Conservation (phyloP, 78 protist genomes). For the Salpingoeca rosetta region DNA sequence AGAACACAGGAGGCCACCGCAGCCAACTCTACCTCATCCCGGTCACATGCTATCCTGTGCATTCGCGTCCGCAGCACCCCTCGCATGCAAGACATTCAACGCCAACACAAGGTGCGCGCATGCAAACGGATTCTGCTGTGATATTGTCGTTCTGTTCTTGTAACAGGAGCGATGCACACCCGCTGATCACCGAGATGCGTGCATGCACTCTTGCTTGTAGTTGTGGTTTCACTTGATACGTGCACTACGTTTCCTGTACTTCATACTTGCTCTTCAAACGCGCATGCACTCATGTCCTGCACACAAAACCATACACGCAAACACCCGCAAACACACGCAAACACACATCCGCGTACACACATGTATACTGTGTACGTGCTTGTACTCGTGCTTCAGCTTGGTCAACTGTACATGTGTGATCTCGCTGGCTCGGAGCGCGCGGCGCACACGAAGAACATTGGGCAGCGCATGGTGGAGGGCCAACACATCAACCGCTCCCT, state of each 20-base stretch:
- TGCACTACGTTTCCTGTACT: too few species aligned
- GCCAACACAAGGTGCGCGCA: conserved; percentile 47
- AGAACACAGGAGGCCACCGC: conserved; percentile 66
- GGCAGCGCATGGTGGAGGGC: conserved; percentile 57
- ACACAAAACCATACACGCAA: neutral
- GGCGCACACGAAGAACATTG: conserved; percentile 29
- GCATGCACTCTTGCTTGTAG: too few species aligned
- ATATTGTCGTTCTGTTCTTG: too few species aligned
- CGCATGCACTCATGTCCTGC: too few species aligned
- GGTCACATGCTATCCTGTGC: conserved; percentile 91
- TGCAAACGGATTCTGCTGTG: neutral
- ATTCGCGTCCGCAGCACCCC: conserved; percentile 26
- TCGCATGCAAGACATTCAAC: conserved; percentile 7
- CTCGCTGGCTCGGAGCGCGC: conserved; percentile 91
- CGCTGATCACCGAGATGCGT: too few species aligned
- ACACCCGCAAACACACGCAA: conserved; percentile 31
- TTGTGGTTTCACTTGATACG: too few species aligned
- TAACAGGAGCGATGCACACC: too few species aligned
- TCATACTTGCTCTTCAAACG: too few species aligned
- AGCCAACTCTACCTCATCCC: conserved; percentile 67
- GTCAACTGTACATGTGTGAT: conserved; percentile 42
- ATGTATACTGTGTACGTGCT: too few species aligned
- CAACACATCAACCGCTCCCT: conserved; percentile 76
- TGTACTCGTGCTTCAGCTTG: too few species aligned
- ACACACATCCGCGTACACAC: too few species aligned